phyloP scores from a whole-genome alignment of 345 rosid genomes.

The Orychophragmus violaceus region DNA sequence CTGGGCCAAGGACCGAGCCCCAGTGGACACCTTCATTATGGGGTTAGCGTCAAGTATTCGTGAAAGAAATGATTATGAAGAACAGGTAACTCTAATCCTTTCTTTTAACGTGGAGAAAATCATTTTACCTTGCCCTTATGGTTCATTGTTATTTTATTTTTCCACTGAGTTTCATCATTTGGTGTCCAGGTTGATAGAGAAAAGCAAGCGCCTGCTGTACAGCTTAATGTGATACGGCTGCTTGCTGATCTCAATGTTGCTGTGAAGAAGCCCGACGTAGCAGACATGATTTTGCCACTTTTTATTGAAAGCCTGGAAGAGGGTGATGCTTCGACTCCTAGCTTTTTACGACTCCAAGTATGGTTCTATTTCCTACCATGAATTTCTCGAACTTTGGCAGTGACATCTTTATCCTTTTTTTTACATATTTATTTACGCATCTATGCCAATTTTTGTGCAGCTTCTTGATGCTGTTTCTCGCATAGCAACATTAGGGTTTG shows the following conservation, averaged over 20 bases:
- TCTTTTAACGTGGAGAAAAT: background rate
- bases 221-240: conserved; percentile 82
- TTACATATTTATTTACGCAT: conserved; percentile 28
- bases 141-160: conserved; percentile 2
- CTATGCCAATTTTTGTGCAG: conserved; percentile 43
- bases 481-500: conserved; percentile 95
- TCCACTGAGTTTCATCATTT: conserved; percentile 28
- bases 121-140: conserved; percentile 4
- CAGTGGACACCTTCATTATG: conserved; percentile 90
- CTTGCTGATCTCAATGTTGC: conserved; percentile 92
- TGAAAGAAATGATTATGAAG: conserved; percentile 85
- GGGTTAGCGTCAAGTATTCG: conserved; percentile 86
- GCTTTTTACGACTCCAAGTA: conserved; percentile 89
- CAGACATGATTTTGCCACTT: conserved; percentile 96
- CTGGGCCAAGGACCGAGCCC: conserved; percentile 92
- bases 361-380: conserved; percentile 32
- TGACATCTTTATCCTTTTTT: conserved; percentile 11
- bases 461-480: conserved; percentile 98
- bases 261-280: conserved; percentile 88
- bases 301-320: conserved; percentile 96
- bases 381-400: conserved; percentile 16
- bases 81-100: conserved; percentile 53
- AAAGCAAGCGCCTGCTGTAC: conserved; percentile 72
- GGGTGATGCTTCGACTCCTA: conserved; percentile 93
- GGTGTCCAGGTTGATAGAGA: conserved; percentile 72